Evolutionary conservation across 2,329 filamentous ascomycete genomes (phyloP).

Genomic region (Sclerotinia spermophila): DNA sequence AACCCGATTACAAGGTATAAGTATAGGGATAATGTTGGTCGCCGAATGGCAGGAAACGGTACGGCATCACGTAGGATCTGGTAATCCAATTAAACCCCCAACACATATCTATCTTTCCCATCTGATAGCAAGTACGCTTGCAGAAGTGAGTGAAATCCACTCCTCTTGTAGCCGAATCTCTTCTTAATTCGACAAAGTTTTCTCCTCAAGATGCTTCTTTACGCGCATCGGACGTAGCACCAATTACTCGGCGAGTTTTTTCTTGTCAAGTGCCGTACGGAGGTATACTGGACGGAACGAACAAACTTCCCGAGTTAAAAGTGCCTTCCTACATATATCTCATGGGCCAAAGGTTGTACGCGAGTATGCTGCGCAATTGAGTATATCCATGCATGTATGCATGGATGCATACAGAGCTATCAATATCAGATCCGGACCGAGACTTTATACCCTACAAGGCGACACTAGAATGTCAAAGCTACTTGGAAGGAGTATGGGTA

Average conservation of each 20-base stretch:
- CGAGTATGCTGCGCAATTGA: slow-evolving; percentile 11
- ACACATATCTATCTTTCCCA: not conserved
- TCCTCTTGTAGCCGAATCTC: not conserved
- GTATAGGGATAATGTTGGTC: slow-evolving; percentile 14
- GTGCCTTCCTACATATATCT: slow-evolving; percentile 7
- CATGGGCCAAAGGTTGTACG: not conserved
- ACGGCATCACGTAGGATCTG: slow-evolving; percentile 1
- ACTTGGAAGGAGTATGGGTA: not conserved
- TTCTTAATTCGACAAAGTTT: not conserved
- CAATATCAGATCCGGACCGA: slow-evolving; percentile 18
- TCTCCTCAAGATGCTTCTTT: not conserved
- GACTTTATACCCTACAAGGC: slow-evolving; percentile 8
- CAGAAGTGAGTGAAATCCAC: not conserved
- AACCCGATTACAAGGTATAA: slow-evolving; percentile 5
- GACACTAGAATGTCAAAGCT: slow-evolving; percentile 1
- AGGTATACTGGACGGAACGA: slow-evolving; percentile 15
- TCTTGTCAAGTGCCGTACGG: slow-evolving; percentile 10
- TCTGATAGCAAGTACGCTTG: slow-evolving; percentile 3
- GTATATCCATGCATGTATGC: slow-evolving; percentile 6
- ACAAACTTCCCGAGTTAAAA: slow-evolving; percentile 13
- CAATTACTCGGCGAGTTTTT: slow-evolving; percentile 9
- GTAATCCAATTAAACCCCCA: not conserved
- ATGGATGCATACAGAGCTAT: slow-evolving; percentile 13
- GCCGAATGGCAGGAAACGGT: slow-evolving; percentile 15
- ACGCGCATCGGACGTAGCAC: slow-evolving; percentile 4